Evolutionary conservation across 768 basidiomycete genomes (phyloP), one percentile per base, ranked within the genome.

Genomic region (Royoungia palumana): DNA sequence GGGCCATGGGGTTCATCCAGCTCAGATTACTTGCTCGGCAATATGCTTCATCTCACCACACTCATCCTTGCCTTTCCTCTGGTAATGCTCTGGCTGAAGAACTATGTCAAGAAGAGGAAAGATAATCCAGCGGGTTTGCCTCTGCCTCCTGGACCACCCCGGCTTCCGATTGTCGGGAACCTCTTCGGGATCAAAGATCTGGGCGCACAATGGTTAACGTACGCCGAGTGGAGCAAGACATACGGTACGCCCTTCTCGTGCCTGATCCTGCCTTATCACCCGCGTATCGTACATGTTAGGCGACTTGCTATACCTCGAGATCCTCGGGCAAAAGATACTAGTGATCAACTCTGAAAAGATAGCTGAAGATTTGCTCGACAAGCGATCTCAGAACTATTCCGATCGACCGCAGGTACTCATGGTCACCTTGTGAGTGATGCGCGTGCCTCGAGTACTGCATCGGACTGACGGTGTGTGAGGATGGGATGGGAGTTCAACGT

Each of bases 161-260:
- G 64, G 28, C 56, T 70, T n/a, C 75, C 75, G 25, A 37, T 77
- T n/a, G 53, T 77, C 17, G 76, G 72, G 32, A 77, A 76, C 49
- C 47, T 76, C 6, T 55, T 75, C 6, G 72, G 73, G 42, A 72
- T 77, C 67, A 65, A 67, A 35, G 57, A 59, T 27, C 65, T 73
- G 30, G 71, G 72, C 12, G 52, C 51, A 0, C 63, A 55, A 28
- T 77, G 72, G 72, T 35, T 71, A 12, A 72, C 68, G 6, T 73
- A 71, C 41, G 60, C 69, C 9, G 66, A 69, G 35, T 76, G 75
- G 75, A 72, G 70, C 12, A 57, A 67, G 35, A 62, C 65, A 62
- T 75, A 71, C 50, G 75, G 76, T 75, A 47, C 3, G 54, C 51
- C 9, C 40, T 21, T 21, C 12, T 4, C 16, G 11, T 35, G 8